Percentiles rank a stretch among this genome's conserved stretches.
These are phyloP conservation scores for Aspergillus pseudotamarii DNA, from an alignment of 2,329 filamentous ascomycete species.

Conservation along the genomic window DNA sequence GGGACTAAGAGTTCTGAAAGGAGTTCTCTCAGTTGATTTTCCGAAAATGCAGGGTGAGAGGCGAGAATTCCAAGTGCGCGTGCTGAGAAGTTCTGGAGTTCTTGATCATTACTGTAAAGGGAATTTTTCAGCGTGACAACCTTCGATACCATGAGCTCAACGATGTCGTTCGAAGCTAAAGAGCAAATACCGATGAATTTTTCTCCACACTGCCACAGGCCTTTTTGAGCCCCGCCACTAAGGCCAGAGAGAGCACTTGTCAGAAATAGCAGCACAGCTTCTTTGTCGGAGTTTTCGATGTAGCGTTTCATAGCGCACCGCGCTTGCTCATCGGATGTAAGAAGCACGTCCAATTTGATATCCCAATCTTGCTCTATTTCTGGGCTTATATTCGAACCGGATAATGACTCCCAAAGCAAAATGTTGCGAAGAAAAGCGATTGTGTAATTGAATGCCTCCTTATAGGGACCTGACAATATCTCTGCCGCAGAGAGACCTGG, in stretches of 20 bases:
- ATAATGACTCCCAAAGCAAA: slow-evolving; percentile 60
- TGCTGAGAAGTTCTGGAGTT: slow-evolving; percentile 67
- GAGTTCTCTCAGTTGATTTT: slow-evolving; percentile 45
- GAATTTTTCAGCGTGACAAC: slow-evolving; percentile 59
- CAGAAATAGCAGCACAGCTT: slow-evolving; percentile 46
- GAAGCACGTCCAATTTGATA: slow-evolving; percentile 70
- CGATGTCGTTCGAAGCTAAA: slow-evolving; percentile 55
- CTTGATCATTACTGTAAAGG: slow-evolving; percentile 71
- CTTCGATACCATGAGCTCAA: slow-evolving; percentile 55
- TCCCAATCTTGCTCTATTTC: slow-evolving; percentile 82
- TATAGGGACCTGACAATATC: slow-evolving; percentile 32
- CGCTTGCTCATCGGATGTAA: slow-evolving; percentile 69
- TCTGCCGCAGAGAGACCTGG: slow-evolving; percentile 37
- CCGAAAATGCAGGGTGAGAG: slow-evolving; percentile 58
- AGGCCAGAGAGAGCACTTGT: slow-evolving; percentile 50
- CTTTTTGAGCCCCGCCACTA: slow-evolving; percentile 41
- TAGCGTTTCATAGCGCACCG: slow-evolving; percentile 56
- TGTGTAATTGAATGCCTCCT: slow-evolving; percentile 66
- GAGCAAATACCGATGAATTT: slow-evolving; percentile 59
- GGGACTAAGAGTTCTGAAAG: slow-evolving; percentile 52
- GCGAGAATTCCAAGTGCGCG: slow-evolving; percentile 75
- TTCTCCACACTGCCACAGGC: slow-evolving; percentile 49
- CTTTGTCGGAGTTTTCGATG: slow-evolving; percentile 36
- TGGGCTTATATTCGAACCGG: slow-evolving; percentile 45
- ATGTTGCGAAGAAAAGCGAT: slow-evolving; percentile 69